A percentile compares a stretch with the other conserved stretches of the same genome.
Conservation (phyloP, 352 stramenopile species). For the Globisporangium yorkense region DNA sequence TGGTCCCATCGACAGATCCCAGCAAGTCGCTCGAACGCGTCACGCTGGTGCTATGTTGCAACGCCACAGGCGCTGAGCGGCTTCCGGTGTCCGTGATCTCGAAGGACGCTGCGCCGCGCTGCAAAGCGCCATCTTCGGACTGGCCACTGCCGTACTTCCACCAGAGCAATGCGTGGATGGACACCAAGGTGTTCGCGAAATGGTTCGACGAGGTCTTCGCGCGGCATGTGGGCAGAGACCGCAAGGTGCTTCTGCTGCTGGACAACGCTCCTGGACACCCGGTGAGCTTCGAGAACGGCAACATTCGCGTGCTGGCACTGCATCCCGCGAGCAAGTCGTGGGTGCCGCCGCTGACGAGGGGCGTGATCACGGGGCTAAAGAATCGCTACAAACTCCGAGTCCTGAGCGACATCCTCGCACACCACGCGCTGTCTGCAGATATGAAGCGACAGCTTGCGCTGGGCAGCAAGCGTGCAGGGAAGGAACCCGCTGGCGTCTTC, state of each 20-base stretch:
- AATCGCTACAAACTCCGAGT: slow-evolving; percentile 20
- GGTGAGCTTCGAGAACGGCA: slow-evolving; percentile 6
- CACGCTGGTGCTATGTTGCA: slow-evolving; percentile 14
- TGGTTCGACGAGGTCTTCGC: slow-evolving; percentile 14
- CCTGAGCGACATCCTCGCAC: slow-evolving; percentile 18
- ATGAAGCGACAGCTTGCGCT: slow-evolving; percentile 6
- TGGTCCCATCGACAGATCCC: neutral
- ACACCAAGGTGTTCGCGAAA: slow-evolving; percentile 9
- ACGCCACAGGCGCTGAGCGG: slow-evolving; percentile 7
- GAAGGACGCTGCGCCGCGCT: neutral
- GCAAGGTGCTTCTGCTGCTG: slow-evolving; percentile 11
- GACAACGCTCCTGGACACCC: slow-evolving; percentile 15
- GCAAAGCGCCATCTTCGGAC: neutral
- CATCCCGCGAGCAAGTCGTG: slow-evolving; percentile 8
- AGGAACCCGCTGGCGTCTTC: slow-evolving; percentile 7
- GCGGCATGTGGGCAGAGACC: neutral
- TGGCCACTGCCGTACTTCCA: slow-evolving; percentile 12
- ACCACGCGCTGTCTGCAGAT: slow-evolving; percentile 7
- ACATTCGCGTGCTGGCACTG: slow-evolving; percentile 11
- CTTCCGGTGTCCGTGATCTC: slow-evolving; percentile 11
- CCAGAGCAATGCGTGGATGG: slow-evolving; percentile 13
- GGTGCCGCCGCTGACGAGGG: slow-evolving; percentile 17
- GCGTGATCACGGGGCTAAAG: slow-evolving; percentile 19
- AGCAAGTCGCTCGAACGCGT: slow-evolving; percentile 6
- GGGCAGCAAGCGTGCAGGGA: slow-evolving; percentile 7